Evolutionary conservation across 495 filamentous ascomycete genomes (phyloP).

Genomic region (Stereocaulon alpinum): DNA sequence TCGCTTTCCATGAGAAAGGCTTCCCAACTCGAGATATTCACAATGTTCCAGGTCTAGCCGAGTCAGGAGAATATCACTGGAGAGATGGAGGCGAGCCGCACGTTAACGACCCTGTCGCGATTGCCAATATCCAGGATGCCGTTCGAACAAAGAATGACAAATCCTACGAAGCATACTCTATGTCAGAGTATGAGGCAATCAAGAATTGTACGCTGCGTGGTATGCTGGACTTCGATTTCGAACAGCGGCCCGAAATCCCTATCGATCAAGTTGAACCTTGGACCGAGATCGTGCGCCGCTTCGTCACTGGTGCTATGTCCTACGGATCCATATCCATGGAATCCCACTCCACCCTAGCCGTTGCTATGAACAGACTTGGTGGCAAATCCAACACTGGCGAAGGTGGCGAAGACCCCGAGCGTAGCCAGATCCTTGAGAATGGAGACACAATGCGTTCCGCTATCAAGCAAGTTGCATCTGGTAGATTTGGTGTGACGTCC

Average conservation of each 20-base stretch:
- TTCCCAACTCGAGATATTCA: conserved; percentile 77
- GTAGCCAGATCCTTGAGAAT: conserved; percentile 76
- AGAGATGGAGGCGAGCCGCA: conserved; percentile 97
- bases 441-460: conserved; percentile 97
- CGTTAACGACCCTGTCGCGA: conserved; percentile 88
- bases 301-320: conserved; percentile 99
- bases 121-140: conserved; percentile 97
- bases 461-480: conserved; percentile 98
- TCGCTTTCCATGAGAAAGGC: conserved; percentile 92
- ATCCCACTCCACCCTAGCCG: conserved; percentile 90
- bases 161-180: conserved; percentile 96
- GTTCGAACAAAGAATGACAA: conserved; percentile 99
- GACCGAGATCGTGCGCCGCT: conserved; percentile 96
- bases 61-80: conserved; percentile 99
- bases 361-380: conserved; percentile 96
- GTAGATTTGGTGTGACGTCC: conserved; percentile 95
- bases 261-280: conserved; percentile 98
- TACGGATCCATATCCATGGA: conserved; percentile 99
- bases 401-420: conserved; percentile 93
- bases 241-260: conserved; percentile 72
- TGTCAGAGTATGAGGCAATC: conserved; percentile 91
- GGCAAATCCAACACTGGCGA: conserved; percentile 99
- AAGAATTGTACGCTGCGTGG: conserved; percentile 96
- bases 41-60: conserved; percentile 72
- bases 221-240: conserved; percentile 96